phyloP scores from a whole-genome alignment of 2,329 filamentous ascomycete species.

The Dactylellina haptotyla region DNA sequence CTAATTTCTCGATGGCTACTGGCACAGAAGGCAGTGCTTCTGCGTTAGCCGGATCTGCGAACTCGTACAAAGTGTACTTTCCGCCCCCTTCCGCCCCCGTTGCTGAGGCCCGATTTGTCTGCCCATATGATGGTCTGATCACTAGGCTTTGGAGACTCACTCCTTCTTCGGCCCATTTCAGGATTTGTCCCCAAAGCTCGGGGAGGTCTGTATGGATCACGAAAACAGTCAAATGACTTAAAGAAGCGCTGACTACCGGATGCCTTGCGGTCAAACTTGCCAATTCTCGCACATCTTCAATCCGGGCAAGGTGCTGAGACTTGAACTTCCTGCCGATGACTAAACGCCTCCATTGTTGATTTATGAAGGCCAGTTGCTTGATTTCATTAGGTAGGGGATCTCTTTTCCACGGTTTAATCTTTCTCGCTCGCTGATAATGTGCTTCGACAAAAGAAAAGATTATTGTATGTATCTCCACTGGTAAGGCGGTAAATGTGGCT shows the following conservation, averaged over 20 bases:
- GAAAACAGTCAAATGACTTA: constrained; percentile 28
- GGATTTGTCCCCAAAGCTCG: constrained; percentile 22
- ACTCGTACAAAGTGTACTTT: constrained; percentile 39
- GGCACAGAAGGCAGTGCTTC: constrained; percentile 13
- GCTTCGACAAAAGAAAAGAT: constrained; percentile 40
- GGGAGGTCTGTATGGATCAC: constrained; percentile 17
- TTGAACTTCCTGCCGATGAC: constrained; percentile 36
- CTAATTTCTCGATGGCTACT: constrained; percentile 21
- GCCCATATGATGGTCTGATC: constrained; percentile 22
- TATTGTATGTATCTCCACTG: constrained; percentile 27
- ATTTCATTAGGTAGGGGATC: constrained; percentile 28
- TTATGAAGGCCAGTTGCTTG: constrained; percentile 40
- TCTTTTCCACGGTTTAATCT: constrained; percentile 30
- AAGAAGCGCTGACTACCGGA: constrained; percentile 27
- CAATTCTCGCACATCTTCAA: constrained; percentile 26
- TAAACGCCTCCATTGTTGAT: constrained; percentile 39
- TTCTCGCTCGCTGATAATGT: constrained; percentile 13
- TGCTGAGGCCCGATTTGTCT: constrained; percentile 15
- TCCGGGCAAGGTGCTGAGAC: constrained; percentile 20
- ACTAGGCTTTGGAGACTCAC: constrained; percentile 23
- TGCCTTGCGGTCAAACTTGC: constrained; percentile 20
- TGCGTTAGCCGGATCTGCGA: constrained; percentile 18
- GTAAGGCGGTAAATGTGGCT: constrained; percentile 33
- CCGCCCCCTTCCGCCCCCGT: constrained; percentile 16
- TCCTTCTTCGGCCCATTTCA: constrained; percentile 41